Evolutionary conservation across 257 asterid genomes (phyloP).

Genomic region (Nicotiana sylvestris): DNA sequence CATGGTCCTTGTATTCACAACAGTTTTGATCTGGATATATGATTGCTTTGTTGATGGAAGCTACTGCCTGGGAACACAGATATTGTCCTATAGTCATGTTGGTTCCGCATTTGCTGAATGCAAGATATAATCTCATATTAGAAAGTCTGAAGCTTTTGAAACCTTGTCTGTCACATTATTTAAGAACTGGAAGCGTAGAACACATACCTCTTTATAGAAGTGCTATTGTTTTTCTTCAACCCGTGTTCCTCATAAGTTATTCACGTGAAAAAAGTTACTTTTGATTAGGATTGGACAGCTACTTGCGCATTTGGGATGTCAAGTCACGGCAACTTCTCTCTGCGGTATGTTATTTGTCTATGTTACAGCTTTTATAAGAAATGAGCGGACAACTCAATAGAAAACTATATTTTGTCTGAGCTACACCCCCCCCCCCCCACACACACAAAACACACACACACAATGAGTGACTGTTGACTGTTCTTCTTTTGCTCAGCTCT

Average conservation of each 20-base stretch:
- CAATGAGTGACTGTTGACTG: not conserved
- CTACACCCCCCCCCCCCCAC: not conserved
- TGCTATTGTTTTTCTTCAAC: not conserved
- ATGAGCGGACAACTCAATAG: not conserved
- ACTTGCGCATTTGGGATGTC: constrained; percentile 89
- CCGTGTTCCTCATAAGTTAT: not conserved
- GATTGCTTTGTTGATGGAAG: not conserved
- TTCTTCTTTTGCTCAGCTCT: not conserved
- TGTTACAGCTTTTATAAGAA: not conserved
- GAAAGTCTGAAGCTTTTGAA: not conserved
- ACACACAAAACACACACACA: no score
- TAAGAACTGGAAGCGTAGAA: not conserved
- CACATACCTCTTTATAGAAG: not conserved
- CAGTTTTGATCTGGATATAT: not conserved
- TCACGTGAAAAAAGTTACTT: not conserved
- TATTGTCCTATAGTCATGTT: not conserved
- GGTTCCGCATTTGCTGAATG: not conserved
- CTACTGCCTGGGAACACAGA: not conserved
- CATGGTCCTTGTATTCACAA: not conserved
- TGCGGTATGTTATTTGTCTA: constrained; percentile 48
- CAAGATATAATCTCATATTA: not conserved
- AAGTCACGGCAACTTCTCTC: constrained; percentile 81
- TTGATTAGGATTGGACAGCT: constrained; percentile 78
- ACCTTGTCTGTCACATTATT: not conserved
- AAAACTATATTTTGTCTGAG: not conserved